Evolutionary conservation across 257 asterid species (phyloP), one percentile per base, ranked within the genome.

Genomic region (Salvia miltiorrhiza): DNA sequence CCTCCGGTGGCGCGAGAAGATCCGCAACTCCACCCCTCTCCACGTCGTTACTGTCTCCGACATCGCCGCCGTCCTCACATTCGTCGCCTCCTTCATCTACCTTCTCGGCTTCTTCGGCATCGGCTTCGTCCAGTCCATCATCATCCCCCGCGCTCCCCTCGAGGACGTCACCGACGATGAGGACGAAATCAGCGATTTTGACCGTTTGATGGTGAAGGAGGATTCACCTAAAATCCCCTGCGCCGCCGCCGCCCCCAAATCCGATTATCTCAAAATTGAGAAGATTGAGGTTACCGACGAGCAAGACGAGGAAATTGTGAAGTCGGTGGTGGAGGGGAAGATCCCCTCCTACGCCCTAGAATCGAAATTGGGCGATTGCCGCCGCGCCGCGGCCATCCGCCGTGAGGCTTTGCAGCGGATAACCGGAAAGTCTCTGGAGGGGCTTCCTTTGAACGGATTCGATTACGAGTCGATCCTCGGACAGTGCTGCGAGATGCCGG

Each of bases 401-500:
- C 81, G 84, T 0, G 79, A 79, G 67, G 84, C 84, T 14, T 17
- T 79, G 65, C 84, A 79, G 74, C 73, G 79, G 10, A 13, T 28
- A 28, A 72, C 74, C 3, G 84, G 84, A 9, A 79, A 67, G 63
- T 79, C 84, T 9, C 72, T 79, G 20, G 17, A 9, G 7, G 84
- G 84, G 10, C 55, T 79, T 16, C 81, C 84, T 1, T 9, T 79
- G 20, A 81, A 79, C 9, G 81, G 81, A 2, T 76, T 79, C 58
- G 55, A 79, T 45, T 79, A 79, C 63, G 80, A 76, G 2, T 59
- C 81, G 13, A 79, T 79, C 21, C 47, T 79, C 11, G 84, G 84
- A 1, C 84, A 79, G 74, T 79, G 84, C 56, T 79, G 84, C 37
- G 84, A 79, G 48, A 76, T 79, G 84, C 84, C 84, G 0, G 76